Evolutionary conservation across 495 filamentous ascomycete genomes (phyloP).

Genomic region (Amorphotheca resinae): DNA sequence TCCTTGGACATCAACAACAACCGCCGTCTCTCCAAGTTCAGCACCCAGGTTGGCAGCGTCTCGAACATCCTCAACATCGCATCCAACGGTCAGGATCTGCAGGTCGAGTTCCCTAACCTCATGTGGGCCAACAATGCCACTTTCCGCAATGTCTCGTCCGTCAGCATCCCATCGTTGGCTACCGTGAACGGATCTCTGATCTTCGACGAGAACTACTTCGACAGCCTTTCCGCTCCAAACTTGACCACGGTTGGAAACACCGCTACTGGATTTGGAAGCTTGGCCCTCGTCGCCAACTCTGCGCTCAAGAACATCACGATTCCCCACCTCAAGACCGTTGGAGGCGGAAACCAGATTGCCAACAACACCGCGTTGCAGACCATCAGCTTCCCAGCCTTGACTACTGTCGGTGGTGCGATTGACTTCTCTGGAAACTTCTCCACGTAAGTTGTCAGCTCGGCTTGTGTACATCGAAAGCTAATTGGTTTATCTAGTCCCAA

Average conservation of each 20-base stretch:
- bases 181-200: conserved; percentile 67
- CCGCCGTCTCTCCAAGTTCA: conserved; percentile 51
- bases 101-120: conserved; percentile 61
- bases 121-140: conserved; percentile 71
- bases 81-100: conserved; percentile 47
- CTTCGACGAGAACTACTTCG: conserved; percentile 71
- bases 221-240: conserved; percentile 58
- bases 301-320: conserved; percentile 67
- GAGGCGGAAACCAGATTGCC: conserved; percentile 68
- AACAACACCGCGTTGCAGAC: conserved; percentile 67
- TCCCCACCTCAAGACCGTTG: conserved; percentile 50
- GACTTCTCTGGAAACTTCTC: conserved; percentile 80
- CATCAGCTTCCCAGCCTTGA: conserved; percentile 55
- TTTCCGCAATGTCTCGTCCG: conserved; percentile 65
- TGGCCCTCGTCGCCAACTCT: conserved; percentile 65
- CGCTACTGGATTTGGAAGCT: conserved; percentile 5
- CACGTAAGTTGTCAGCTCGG: conserved; percentile 42
- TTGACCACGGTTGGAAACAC: conserved; percentile 68
- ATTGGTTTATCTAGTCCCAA: conserved; percentile 42
- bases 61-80: conserved; percentile 49
- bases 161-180: conserved; percentile 65
- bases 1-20: conserved; percentile 75
- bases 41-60: conserved; percentile 59
- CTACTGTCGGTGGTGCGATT: conserved; percentile 68
- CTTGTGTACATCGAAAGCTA: conserved; percentile 7